Evolutionary conservation across 2,329 filamentous ascomycete species (phyloP).

Genomic region (Cercospora citrullina): DNA sequence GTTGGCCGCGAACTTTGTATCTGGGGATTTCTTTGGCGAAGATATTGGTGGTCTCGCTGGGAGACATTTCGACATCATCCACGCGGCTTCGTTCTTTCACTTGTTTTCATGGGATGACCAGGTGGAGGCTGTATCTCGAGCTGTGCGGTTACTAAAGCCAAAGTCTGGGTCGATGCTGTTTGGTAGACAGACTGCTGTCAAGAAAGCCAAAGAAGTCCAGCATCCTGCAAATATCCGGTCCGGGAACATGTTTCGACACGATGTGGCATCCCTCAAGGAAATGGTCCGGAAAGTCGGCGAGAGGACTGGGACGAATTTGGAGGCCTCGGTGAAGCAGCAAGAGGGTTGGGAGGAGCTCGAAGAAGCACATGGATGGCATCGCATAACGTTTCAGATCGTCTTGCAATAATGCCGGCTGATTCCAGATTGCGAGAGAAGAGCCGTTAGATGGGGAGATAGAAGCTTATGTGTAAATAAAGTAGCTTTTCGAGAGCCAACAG

Average conservation of each 20-base stretch:
- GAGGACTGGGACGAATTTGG: slow-evolving; percentile 41
- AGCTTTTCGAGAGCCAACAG: not conserved
- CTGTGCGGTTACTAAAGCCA: slow-evolving; percentile 39
- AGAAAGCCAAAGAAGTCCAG: slow-evolving; percentile 32
- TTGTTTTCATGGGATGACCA: slow-evolving; percentile 47
- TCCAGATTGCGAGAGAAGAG: not conserved
- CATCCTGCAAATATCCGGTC: slow-evolving; percentile 23
- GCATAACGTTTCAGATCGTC: slow-evolving; percentile 6
- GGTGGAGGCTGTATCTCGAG: slow-evolving; percentile 39
- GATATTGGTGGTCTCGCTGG: slow-evolving; percentile 32
- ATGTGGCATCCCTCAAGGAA: slow-evolving; percentile 39
- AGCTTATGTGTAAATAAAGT: not conserved
- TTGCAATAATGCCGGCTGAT: not conserved
- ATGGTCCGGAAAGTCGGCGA: slow-evolving; percentile 44
- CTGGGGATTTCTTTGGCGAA: slow-evolving; percentile 1
- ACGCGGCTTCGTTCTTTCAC: slow-evolving; percentile 48
- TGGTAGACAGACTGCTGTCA: slow-evolving; percentile 43
- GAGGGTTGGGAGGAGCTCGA: not conserved
- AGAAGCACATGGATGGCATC: not conserved
- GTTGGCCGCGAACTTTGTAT: slow-evolving; percentile 37
- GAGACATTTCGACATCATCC: slow-evolving; percentile 43
- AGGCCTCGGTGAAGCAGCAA: slow-evolving; percentile 32
- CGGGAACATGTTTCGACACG: slow-evolving; percentile 40
- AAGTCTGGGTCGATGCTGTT: slow-evolving; percentile 41
- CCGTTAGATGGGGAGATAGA: not conserved